A percentile compares a stretch with the other conserved stretches of the same genome.
Conservation (phyloP, 495 filamentous ascomycete species). For the Aspergillus egyptiacus region DNA sequence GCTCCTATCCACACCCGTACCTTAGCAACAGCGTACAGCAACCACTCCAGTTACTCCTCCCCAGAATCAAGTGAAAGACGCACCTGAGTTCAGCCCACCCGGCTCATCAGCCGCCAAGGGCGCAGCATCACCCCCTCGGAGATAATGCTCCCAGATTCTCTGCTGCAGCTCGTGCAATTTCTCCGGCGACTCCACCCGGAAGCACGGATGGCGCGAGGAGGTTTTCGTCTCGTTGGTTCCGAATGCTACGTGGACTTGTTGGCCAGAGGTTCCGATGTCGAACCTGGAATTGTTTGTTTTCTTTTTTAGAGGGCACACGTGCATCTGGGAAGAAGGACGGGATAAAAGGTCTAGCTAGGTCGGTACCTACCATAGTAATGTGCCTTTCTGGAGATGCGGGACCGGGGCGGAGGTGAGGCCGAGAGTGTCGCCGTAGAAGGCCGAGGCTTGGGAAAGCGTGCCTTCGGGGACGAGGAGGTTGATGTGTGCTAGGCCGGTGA, state of each 20-base stretch:
- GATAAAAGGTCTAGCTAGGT: not conserved
- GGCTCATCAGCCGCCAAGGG: conserved; percentile 52
- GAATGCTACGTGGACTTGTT: conserved; percentile 55
- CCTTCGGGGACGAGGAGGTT: conserved; percentile 53
- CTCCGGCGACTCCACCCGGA: conserved; percentile 42
- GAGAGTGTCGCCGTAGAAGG: conserved; percentile 53
- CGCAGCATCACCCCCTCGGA: conserved; percentile 40
- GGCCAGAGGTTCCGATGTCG: conserved; percentile 45
- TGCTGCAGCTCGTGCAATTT: conserved; percentile 41
- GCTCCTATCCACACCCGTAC: conserved; percentile 29
- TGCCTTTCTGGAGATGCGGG: conserved; percentile 43
- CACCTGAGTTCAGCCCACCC: conserved; percentile 46
- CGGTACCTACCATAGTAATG: conserved; percentile 41
- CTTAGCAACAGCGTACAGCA: not conserved
- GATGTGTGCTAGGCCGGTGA: conserved; percentile 53
- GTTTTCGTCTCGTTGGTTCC: conserved; percentile 43
- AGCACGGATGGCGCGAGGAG: conserved; percentile 54
- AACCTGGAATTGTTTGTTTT: conserved; percentile 39
- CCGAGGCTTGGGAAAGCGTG: conserved; percentile 46
- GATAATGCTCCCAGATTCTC: conserved; percentile 50
- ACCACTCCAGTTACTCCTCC: not conserved
- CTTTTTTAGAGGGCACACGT: no score
- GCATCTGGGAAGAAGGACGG: no score
- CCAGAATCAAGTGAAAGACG: conserved; percentile 10
- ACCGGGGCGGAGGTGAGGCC: conserved; percentile 45